phyloP scores from a whole-genome alignment of 192 early-diverging fungal genomes.

The Lobosporangium transversale region DNA sequence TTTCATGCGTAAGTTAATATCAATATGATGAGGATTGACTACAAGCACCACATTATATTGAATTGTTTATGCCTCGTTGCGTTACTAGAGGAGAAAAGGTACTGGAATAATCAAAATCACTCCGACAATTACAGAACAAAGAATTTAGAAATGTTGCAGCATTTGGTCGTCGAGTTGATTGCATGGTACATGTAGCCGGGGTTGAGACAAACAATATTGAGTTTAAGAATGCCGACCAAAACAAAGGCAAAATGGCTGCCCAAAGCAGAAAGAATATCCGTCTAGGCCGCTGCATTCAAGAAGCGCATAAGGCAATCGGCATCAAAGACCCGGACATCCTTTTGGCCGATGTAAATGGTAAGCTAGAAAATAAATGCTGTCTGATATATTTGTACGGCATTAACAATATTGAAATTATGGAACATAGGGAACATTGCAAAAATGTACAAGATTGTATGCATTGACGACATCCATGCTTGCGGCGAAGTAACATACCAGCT shows the following conservation, averaged over 20 bases:
- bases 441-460: constrained; percentile 1
- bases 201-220: background rate
- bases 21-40: background rate
- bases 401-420: background rate
- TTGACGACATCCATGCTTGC: constrained; percentile 1
- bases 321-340: background rate
- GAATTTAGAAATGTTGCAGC: constrained; percentile 3
- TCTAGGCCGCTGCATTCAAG: constrained; percentile 1
- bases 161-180: constrained; percentile 1
- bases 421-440: background rate
- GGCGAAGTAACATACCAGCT: background rate
- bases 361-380: constrained; percentile 1
- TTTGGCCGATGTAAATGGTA: constrained; percentile 3
- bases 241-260: background rate
- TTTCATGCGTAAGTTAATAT: constrained; percentile 3
- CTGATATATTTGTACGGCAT: background rate
- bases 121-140: constrained; percentile 1
- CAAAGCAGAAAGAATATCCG: background rate
- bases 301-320: background rate
- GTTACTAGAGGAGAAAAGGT: constrained; percentile 1
- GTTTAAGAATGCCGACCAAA: background rate
- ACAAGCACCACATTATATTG: background rate
- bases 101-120: background rate
- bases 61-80: background rate
- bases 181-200: background rate